Percentiles rank a stretch among this genome's conserved stretches.
phyloP scores from a whole-genome alignment of 306 rosid genomes.

The peach (Prunus persica) region Prunus_persica_NCBIv2 NC_034011.1:17931001-17931500 shows the following conservation, averaged over 20 bases:
- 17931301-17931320: too few relatives aligned
- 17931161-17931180: background rate
- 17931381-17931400: background rate
- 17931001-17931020: too few relatives aligned
- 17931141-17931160: background rate
- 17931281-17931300: too few relatives aligned
- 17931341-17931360: background rate
- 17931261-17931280: too few relatives aligned
- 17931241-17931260: background rate
- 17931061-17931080: too few relatives aligned
- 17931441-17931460: background rate
- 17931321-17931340: background rate
- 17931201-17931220: background rate
- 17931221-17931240: background rate
- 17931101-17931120: too few relatives aligned
- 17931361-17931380: background rate
- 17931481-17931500: background rate
- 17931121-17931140: too few relatives aligned
- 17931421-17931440: background rate
- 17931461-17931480: background rate
- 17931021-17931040: too few relatives aligned
- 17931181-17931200: background rate
- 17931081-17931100: too few relatives aligned
- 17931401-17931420: background rate
- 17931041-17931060: too few relatives aligned